A percentile compares a stretch with the other conserved stretches of the same genome.
Conservation (phyloP, 129 eudicot genomes). For the Artemisia argyi region DNA sequence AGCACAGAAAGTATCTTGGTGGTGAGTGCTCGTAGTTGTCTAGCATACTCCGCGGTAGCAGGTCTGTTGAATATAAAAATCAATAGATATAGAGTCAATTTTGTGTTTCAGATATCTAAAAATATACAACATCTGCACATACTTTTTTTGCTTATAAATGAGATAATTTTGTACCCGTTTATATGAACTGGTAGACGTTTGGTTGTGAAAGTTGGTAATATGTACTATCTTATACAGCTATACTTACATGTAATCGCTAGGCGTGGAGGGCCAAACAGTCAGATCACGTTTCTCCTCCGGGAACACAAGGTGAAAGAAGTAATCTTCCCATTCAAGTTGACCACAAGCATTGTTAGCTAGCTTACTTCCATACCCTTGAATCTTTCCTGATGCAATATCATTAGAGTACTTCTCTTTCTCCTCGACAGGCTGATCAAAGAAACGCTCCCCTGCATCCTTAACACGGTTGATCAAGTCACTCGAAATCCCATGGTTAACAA, state of each 20-base stretch:
- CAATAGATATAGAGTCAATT: not conserved
- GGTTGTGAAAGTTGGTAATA: not conserved
- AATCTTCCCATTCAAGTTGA: constrained; percentile 93
- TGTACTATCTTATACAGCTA: too few species aligned
- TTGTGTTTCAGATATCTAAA: not conserved
- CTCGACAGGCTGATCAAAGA: constrained; percentile 70
- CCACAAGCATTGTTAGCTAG: constrained; percentile 84
- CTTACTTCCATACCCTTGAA: constrained; percentile 97
- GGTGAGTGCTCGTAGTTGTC: constrained; percentile 58
- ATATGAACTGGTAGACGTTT: too few species aligned
- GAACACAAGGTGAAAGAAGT: constrained; percentile 73
- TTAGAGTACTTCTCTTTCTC: constrained; percentile 93
- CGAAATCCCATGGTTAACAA: constrained; percentile 83
- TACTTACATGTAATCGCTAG: constrained; percentile 77
- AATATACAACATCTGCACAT: not conserved
- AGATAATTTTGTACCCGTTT: too few species aligned
- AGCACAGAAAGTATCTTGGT: constrained; percentile 66
- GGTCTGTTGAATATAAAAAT: constrained; percentile 45
- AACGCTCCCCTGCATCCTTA: constrained; percentile 56
- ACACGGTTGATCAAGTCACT: constrained; percentile 65
- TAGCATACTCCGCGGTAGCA: constrained; percentile 70
- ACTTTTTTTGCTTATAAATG: not conserved
- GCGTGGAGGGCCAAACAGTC: constrained; percentile 80
- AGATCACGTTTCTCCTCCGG: constrained; percentile 78
- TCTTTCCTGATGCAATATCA: constrained; percentile 58